Evolutionary conservation across 495 filamentous ascomycete species (phyloP), one percentile per base, ranked within the genome.

Genomic region (Alectoria sarmentosa): DNA sequence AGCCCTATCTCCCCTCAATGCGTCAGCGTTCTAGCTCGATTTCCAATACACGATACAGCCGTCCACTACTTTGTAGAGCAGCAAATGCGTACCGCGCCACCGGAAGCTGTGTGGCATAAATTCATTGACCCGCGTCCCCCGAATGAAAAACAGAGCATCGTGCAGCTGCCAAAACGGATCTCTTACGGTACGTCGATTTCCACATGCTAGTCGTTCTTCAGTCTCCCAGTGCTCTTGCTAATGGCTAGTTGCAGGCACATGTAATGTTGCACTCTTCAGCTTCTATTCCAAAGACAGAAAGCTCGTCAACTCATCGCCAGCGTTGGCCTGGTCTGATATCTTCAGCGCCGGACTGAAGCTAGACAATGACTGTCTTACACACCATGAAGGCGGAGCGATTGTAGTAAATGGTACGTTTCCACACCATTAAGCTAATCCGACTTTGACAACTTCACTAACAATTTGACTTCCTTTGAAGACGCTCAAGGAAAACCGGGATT

Each of bases 201-300:
- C n/a, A n/a, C n/a, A n/a, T n/a, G n/a, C n/a, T n/a, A n/a, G n/a
- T n/a, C n/a, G n/a, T n/a, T n/a, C n/a, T n/a, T n/a, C n/a, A n/a
- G n/a, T n/a, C n/a, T n/a, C n/a, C n/a, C n/a, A n/a, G n/a, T n/a
- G n/a, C n/a, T n/a, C 3, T 58, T 3, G n/a, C 38, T 38, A 14
- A 59, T 28, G n/a, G 23, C 46, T 49, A 2, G 21, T 13, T n/a
- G 14, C 5, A 59, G 57, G 57, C 3, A 59, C 11, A 10, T 59
- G 57, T 59, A 41, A 59, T 32, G 15, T 59, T 26, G 57, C 4
- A 13, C 30, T 59, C 37, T 39, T 59, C 30, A 59, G 57, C 37
- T n/a, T 26, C 36, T 28, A 4, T 10, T 23, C 23, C 37, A n/a
- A 26, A 59, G 57, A 15, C 6, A 1, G 28, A 28, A 23, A 7